Conservation (phyloP, 2,329 filamentous ascomycete genomes). For the Cryphonectria naterciae region DNA sequence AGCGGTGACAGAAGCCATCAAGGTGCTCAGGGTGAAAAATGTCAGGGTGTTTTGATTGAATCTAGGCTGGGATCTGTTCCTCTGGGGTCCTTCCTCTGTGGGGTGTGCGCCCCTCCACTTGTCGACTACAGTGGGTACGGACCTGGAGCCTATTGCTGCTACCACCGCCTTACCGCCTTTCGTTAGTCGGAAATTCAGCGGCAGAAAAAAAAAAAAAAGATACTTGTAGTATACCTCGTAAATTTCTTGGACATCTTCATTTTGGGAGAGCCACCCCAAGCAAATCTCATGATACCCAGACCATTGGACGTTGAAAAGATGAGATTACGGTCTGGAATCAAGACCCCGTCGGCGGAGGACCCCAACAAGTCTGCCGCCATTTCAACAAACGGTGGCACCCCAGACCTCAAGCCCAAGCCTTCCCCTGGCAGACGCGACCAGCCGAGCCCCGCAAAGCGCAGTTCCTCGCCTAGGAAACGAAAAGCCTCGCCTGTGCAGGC, state of each 20-base stretch:
- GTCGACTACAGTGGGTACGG: background rate
- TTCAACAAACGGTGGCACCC: constrained; percentile 1
- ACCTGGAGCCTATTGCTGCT: background rate
- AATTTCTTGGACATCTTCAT: constrained; percentile 3
- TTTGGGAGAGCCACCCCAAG: background rate
- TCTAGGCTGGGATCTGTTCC: background rate
- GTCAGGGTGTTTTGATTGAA: background rate
- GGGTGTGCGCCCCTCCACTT: constrained; percentile 10
- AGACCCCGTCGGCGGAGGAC: constrained; percentile 28
- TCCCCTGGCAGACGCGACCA: constrained; percentile 17
- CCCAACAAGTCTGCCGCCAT: constrained; percentile 15
- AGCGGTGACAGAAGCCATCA: background rate
- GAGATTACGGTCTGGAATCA: constrained; percentile 29
- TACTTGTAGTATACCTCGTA: background rate
- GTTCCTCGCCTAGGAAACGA: constrained; percentile 57
- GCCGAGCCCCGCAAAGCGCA: constrained; percentile 6
- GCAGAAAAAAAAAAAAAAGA: constrained; percentile 32
- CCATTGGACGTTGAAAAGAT: constrained; percentile 22
- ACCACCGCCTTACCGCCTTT: constrained; percentile 17
- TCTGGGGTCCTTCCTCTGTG: background rate
- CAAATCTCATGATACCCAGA: constrained; percentile 18
- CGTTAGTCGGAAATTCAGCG: constrained; percentile 16
- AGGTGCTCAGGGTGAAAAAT: background rate
- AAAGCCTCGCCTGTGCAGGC: constrained; percentile 62
- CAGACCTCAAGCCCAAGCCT: constrained; percentile 16